Base-by-base conservation (phyloP, 2,329 filamentous ascomycete genomes). In the Xylariaceae sp. region DNA sequence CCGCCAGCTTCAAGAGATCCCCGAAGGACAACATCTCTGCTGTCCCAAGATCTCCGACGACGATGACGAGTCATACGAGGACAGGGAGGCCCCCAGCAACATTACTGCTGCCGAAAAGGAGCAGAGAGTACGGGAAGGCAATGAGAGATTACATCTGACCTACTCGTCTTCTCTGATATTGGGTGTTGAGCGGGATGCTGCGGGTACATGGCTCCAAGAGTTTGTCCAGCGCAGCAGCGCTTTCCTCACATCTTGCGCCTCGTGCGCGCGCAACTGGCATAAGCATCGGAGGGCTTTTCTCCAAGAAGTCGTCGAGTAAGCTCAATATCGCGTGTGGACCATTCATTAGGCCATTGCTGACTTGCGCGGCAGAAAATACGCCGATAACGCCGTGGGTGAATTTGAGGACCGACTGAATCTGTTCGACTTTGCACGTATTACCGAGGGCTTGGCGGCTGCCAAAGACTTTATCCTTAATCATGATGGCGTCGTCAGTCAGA, bases 221-320 rank as follows among this genome's bases (percentile, higher is more conserved):
- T 82, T 85, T 48, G 69, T 65, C 33, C 49, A 58, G 5, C 67
- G 71, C 14, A 64, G 83, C 14, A 73, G 80, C 42, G 55, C 62
- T 9, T 70, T 72, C 24, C 64, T 89, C 16, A 72, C 67, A 37
- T 66, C 61, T 37, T 89, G 83, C 57, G 75, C 85, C 33, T 67
- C 73, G 32, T 89, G 83, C 52, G 79, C 84, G 32, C 69, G 77
- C 40, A 79, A 79, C 46, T 89, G 84, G 72, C 83, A 89, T 56
- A 77, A 76, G 51, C 72, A 70, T 19, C 79, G 83, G 41, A 72
- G 73, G 39, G 61, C 65, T 35, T 73, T 83, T 42, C 60, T 84
- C 19, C 73, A 77, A 39, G 65, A 72, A 30, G 64, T 87, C 35
- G 67, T 73, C 46, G 73, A 79, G 68, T 77, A 63, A 48, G 65